Base-by-base conservation (phyloP, 495 filamentous ascomycete genomes). In the Rhizodiscina lignyota region DNA sequence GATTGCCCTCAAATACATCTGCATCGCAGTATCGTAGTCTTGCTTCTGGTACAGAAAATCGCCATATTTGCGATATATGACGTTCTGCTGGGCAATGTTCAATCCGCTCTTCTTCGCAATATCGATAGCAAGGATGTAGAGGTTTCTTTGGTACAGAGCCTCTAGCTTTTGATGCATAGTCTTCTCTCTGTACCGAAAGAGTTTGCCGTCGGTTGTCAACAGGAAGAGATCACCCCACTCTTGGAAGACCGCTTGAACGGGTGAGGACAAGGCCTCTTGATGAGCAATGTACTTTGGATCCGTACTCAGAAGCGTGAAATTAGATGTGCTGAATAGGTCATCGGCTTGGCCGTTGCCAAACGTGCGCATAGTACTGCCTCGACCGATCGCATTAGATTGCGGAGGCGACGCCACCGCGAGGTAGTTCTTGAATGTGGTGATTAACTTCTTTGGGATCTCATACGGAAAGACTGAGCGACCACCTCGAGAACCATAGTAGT, bases 1-100 rank as follows among this genome's bases (percentile, higher is more conserved):
- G 41, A 97, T 92, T 0, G 91, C 86, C 49, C 83, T 79, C 42
- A 97, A 72, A 52, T 96, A 97, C 54, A 94, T 89, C 51, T 91
- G 81, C 91, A 97, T 97, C 8, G 89, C 92, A 15, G 79, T 85
- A 50, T 97, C 87, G 50, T 85, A 96, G 49, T 93, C 84, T 2
- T 77, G 79, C 47, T 84, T 89, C 48, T 89, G 83, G 47, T 97
- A 94, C n/a, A 94, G 58, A 41, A 81, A 86, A 51, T 97, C 91
- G 6, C 89, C 89, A 55, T 92, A 96, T 56, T 76, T 87, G 37
- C 91, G 74, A 44, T 80, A 87, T 35, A 97, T 96, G 29, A 81
- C 67, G 50, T 91, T 93, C 31, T 89, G 82, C 51, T 93, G 83
- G 15, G 73, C 53, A 8, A 63, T 45, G 52, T 87, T 83, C 16